Base-by-base conservation (phyloP, 768 basidiomycete genomes). In the Punctularia strigosozonata region DNA sequence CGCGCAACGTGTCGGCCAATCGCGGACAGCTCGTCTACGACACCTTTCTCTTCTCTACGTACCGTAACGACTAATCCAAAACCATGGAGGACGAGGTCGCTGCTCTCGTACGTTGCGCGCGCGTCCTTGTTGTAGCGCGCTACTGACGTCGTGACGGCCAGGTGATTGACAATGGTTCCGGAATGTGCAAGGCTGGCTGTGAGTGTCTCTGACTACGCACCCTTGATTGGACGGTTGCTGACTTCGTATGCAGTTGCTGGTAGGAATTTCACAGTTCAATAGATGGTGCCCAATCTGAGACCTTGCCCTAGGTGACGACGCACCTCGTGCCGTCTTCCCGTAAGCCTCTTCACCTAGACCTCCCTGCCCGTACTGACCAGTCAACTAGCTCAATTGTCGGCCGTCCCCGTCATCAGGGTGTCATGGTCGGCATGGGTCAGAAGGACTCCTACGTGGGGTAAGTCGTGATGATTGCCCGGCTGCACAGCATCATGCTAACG, bases 171-270 rank as follows among this genome's bases (percentile, higher is more conserved):
- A 87, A 87, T 62, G 89, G 88, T 57, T 97, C 92, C 57, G 94
- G 92, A 66, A 98, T 97, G 92, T 97, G 92, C 83, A 98, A 98
- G 71, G 94, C 94, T 77, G 94, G 95, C 66, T 90, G 86, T 88
- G 61, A 53, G 83, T 80, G 26, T 20, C 23, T 37, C 41, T 38
- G 37, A 44, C 36, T 45, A 36, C 26, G 25, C 38, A 21, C 43
- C 34, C 42, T 42, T 38, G 34, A 40, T 50, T 57, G 60, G 60
- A 48, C 58, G 71, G 83, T 81, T 58, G 83, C 94, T 60, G 86
- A 95, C 66, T 26, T 37, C 81, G 80, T 47, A 85, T 62, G 80
- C 86, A 58, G 94, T 94, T 55, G 59, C 59, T 38, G 59, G 59
- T 51, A 18, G 43, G 37, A 24, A 38, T 19, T 13, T 19, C 15